Conservation (phyloP, 2,329 filamentous ascomycete genomes). For the Capronia americana region DNA sequence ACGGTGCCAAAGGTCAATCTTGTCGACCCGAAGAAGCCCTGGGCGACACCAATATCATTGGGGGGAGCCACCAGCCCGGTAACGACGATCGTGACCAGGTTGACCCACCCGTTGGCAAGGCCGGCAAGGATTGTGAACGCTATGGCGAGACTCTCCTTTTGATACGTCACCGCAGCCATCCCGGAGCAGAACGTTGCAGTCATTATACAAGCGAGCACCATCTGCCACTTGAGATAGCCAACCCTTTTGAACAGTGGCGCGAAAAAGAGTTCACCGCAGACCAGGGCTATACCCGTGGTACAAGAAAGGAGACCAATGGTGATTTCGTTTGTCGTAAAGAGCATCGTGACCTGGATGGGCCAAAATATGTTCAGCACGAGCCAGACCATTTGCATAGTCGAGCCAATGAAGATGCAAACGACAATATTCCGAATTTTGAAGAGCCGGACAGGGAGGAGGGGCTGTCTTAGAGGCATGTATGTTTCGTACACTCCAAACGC, state of each 20-base stretch:
- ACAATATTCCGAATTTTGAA: constrained; percentile 52
- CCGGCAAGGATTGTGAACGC: constrained; percentile 40
- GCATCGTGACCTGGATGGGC: constrained; percentile 50
- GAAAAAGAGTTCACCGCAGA: constrained; percentile 36
- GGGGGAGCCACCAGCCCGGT: constrained; percentile 38
- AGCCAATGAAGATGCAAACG: constrained; percentile 49
- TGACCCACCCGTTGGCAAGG: constrained; percentile 39
- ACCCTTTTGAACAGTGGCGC: constrained; percentile 42
- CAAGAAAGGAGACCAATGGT: constrained; percentile 52
- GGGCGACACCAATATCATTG: constrained; percentile 41
- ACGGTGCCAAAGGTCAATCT: constrained; percentile 39
- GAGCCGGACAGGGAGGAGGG: constrained; percentile 53
- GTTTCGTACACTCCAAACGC: constrained; percentile 50
- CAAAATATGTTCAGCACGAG: constrained; percentile 55
- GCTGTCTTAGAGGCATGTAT: constrained; percentile 47
- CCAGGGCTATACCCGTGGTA: constrained; percentile 22
- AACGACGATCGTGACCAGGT: constrained; percentile 39
- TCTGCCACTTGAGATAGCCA: constrained; percentile 36
- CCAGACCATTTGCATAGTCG: constrained; percentile 55
- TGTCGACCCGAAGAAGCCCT: constrained; percentile 40
- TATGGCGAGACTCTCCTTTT: constrained; percentile 34
- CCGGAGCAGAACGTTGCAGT: constrained; percentile 38
- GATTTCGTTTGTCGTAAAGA: constrained; percentile 50
- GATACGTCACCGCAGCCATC: constrained; percentile 36
- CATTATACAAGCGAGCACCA: constrained; percentile 30